Evolutionary conservation across 345 rosid species (phyloP), one percentile per base, ranked within the genome.

Genomic region (Populus simonii): DNA sequence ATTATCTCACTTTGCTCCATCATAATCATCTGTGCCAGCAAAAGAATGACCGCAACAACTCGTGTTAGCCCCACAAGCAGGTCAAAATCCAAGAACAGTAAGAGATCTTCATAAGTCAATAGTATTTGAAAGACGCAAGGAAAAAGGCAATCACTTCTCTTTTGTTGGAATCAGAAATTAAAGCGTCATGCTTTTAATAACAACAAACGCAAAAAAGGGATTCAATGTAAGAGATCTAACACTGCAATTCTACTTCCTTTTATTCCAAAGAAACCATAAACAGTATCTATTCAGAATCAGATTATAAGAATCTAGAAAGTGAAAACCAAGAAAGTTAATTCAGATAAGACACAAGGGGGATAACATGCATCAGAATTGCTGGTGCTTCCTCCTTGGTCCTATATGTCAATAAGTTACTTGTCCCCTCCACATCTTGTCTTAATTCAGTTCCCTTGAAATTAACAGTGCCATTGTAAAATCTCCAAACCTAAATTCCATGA

Each of bases 1-100:
- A 66, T 63, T 25, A 82, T 83, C 72, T 83, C 90, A 35, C 75
- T 76, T 43, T 38, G 84, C 74, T 78, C 88, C 91, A 86, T 86
- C 27, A 2, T 16, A 20, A 8, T 41, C 49, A 0, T 25, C 20
- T 43, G 12, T 70, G 71, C 36, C 47, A 27, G 38, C 11, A 33
- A 16, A 13, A 18, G 22, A 71, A 47, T 3, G 53, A 31, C 66
- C 61, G 31, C 33, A 47, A 12, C 35, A 41, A 75, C 11, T 36
- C 51, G 27, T 35, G 5, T 57, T 18, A 22, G 65, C 4, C 62
- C 29, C 9, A 8, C 1, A 39, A 41, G 62, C 18, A 18, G 47
- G 47, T 17, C 27, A 68, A 68, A 36, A 33, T 35, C 20, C 45
- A 68, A 68, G n/a, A 36, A 27, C 49, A 38, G 45, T 68, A 2